phyloP scores from a whole-genome alignment of 306 rosid genomes.

The Carpinus viminea region DNA sequence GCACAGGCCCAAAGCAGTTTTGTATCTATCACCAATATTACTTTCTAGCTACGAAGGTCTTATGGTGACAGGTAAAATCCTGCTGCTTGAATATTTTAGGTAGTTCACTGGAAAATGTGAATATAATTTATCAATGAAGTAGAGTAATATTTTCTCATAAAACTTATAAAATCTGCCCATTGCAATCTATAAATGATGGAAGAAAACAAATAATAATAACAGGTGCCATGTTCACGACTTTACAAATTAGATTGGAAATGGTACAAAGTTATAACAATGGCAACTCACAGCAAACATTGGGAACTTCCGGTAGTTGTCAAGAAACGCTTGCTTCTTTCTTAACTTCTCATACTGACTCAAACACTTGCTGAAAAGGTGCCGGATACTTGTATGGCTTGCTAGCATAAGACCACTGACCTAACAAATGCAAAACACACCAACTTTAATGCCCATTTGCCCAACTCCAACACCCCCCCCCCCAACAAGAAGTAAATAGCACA shows the following conservation, averaged over 20 bases:
- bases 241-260: conserved; percentile 14
- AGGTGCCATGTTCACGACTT: conserved; percentile 4
- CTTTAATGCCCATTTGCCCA: neutral
- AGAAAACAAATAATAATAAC: conserved; percentile 6
- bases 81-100: neutral
- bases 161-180: neutral
- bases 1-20: conserved; percentile 16
- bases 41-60: neutral
- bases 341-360: conserved; percentile 93
- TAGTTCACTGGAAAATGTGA: neutral
- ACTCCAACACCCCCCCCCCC: neutral
- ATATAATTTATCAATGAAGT: neutral
- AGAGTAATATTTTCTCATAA: neutral
- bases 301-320: conserved; percentile 94
- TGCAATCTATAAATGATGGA: neutral
- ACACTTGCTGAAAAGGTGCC: conserved; percentile 96
- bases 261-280: conserved; percentile 10
- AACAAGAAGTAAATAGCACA: neutral
- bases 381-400: conserved; percentile 96
- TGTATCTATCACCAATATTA: conserved; percentile 7
- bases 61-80: neutral
- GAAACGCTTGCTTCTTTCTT: conserved; percentile 98
- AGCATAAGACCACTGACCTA: conserved; percentile 99
- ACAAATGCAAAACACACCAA: conserved; percentile 29
- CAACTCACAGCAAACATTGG: conserved; percentile 97